A percentile compares a stretch with the other conserved stretches of the same genome.
phyloP scores from a whole-genome alignment of 805 yeast genomes.

The Hanseniaspora lachancei region DNA sequence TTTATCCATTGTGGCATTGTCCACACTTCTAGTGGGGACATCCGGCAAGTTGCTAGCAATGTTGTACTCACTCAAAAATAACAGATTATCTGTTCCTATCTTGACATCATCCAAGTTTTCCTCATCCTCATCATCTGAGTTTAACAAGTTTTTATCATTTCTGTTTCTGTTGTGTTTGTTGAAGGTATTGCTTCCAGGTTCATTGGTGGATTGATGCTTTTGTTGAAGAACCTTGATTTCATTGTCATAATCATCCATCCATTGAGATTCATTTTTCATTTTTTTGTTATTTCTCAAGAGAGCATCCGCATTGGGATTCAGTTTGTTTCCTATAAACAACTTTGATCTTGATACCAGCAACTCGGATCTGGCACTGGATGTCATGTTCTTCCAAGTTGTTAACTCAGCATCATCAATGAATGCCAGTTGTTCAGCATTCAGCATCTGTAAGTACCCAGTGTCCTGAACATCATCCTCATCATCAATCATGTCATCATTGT shows the following conservation, averaged over 20 bases:
- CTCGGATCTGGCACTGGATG: slow-evolving; percentile 67
- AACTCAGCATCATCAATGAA: slow-evolving; percentile 59
- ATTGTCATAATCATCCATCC: slow-evolving; percentile 25
- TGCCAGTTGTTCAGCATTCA: slow-evolving; percentile 39
- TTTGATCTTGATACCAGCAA: slow-evolving; percentile 56
- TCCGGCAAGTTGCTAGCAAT: slow-evolving; percentile 69
- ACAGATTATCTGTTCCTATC: slow-evolving; percentile 42
- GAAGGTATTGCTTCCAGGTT: neutral
- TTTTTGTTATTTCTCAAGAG: slow-evolving; percentile 48
- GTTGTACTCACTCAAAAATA: slow-evolving; percentile 71
- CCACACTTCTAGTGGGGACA: slow-evolving; percentile 40
- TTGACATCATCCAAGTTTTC: slow-evolving; percentile 32
- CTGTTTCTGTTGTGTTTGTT: slow-evolving; percentile 9
- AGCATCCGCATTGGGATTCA: slow-evolving; percentile 61
- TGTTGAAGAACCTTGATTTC: slow-evolving; percentile 19
- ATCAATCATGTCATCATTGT: slow-evolving; percentile 34
- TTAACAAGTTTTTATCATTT: neutral
- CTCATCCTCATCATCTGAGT: slow-evolving; percentile 14
- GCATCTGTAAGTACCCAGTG: slow-evolving; percentile 20
- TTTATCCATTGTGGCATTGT: slow-evolving; percentile 33
- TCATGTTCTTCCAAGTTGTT: slow-evolving; percentile 71
- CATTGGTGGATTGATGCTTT: slow-evolving; percentile 10
- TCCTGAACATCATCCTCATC: slow-evolving; percentile 24
- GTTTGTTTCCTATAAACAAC: slow-evolving; percentile 44
- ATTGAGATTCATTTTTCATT: slow-evolving; percentile 44